A percentile compares a stretch with the other conserved stretches of the same genome.
These are phyloP conservation scores for Lenzites betulinus DNA, from an alignment of 768 basidiomycete genomes.

Conservation along the genomic window DNA sequence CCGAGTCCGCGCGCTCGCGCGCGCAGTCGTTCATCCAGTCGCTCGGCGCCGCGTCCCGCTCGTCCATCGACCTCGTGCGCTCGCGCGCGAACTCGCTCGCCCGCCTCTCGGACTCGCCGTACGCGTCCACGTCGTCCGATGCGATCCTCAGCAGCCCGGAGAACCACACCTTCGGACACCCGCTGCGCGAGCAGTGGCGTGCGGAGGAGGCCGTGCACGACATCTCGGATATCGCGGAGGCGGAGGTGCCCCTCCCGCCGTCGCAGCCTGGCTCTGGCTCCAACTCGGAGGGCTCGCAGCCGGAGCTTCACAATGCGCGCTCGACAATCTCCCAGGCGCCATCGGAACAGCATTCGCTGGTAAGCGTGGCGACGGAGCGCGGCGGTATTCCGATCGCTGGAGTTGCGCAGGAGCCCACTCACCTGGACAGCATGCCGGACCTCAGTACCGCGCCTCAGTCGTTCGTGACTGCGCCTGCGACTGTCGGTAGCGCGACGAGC, in stretches of 20 bases:
- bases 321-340: conserved; percentile 26
- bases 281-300: conserved; percentile 7
- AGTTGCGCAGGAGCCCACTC: conserved; percentile 16
- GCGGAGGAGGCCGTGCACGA: conserved; percentile 27
- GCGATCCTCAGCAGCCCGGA: conserved; percentile 54
- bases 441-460: conserved; percentile 72
- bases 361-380: conserved; percentile 23
- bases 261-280: conserved; percentile 13
- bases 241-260: conserved; percentile 19
- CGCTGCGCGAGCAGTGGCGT: conserved; percentile 44
- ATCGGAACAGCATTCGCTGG: conserved; percentile 19
- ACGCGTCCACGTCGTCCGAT: conserved; percentile 40
- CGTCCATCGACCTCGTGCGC: conserved; percentile 60
- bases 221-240: conserved; percentile 23
- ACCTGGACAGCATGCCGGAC: conserved; percentile 49
- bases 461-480: conserved; percentile 67
- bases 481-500: conserved; percentile 57
- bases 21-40: conserved; percentile 69
- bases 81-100: conserved; percentile 68
- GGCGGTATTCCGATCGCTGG: conserved; percentile 32
- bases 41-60: conserved; percentile 59
- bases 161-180: conserved; percentile 76
- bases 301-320: conserved; percentile 26
- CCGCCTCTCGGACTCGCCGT: conserved; percentile 44
- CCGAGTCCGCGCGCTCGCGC: conserved; percentile 54